Evolutionary conservation across 495 filamentous ascomycete genomes (phyloP).

Genomic region (Penicillium subrubescens): DNA sequence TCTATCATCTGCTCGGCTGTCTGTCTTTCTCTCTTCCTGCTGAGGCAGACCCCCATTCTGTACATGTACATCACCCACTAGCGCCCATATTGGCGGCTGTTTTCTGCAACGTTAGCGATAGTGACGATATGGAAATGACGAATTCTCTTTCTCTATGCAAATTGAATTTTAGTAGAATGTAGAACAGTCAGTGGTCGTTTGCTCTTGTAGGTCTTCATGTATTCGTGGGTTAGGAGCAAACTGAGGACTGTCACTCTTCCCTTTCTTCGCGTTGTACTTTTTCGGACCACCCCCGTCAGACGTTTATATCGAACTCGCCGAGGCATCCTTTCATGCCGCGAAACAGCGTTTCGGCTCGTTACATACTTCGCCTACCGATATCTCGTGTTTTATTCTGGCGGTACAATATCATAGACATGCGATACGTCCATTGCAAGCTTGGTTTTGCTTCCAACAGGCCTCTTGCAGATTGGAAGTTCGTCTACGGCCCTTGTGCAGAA

Average conservation of each 20-base stretch:
- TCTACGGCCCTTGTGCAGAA: conserved; percentile 25
- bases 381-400: conserved; percentile 33
- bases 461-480: conserved; percentile 34
- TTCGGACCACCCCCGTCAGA: conserved; percentile 23
- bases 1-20: conserved; percentile 11
- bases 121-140: conserved; percentile 21
- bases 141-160: background rate
- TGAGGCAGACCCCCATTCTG: conserved; percentile 16
- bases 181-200: background rate
- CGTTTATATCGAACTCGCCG: conserved; percentile 25
- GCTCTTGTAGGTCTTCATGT: background rate
- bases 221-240: background rate
- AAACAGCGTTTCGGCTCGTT: conserved; percentile 30
- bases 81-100: conserved; percentile 14
- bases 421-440: conserved; percentile 29
- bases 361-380: conserved; percentile 28
- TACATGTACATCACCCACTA: conserved; percentile 27
- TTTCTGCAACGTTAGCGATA: conserved; percentile 24
- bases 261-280: background rate
- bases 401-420: conserved; percentile 29
- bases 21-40: background rate
- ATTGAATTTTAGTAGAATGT: background rate
- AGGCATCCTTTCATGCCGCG: conserved; percentile 32
- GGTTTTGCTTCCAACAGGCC: conserved; percentile 35
- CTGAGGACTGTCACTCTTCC: background rate